Conservation (phyloP, 179 eudicot species). For the Amaranthus tricolor region DNA sequence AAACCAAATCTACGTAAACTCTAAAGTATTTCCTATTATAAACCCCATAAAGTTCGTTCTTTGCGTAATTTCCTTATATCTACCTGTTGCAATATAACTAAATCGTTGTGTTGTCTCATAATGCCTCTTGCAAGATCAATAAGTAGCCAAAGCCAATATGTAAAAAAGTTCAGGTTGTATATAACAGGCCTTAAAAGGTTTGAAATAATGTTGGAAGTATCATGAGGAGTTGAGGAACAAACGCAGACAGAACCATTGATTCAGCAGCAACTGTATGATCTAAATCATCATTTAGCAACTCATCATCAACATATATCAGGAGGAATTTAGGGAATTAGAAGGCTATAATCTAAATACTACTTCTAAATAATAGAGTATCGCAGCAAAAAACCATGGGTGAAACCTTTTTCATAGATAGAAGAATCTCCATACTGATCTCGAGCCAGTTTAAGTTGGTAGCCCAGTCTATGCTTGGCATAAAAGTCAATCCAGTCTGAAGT, state of each 20-base stretch:
- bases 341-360: background rate
- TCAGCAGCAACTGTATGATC: background rate
- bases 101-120: no score
- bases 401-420: conserved; percentile 84
- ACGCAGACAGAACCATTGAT: background rate
- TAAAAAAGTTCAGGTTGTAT: background rate
- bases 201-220: background rate
- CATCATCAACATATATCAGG: background rate
- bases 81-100: no score
- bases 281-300: background rate
- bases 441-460: conserved; percentile 86
- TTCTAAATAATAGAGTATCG: background rate
- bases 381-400: background rate
- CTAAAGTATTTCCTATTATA: no score
- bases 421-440: conserved; percentile 86
- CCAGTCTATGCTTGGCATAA: conserved; percentile 73
- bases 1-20: no score
- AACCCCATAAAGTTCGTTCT: no score
- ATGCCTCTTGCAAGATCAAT: no score
- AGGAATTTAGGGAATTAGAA: background rate
- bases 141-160: background rate
- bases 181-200: background rate
- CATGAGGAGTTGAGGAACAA: background rate
- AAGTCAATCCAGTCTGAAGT: conserved; percentile 91
- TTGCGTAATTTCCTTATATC: no score